phyloP scores from a whole-genome alignment of 345 rosid genomes.

The Euphorbia lathyris region DNA sequence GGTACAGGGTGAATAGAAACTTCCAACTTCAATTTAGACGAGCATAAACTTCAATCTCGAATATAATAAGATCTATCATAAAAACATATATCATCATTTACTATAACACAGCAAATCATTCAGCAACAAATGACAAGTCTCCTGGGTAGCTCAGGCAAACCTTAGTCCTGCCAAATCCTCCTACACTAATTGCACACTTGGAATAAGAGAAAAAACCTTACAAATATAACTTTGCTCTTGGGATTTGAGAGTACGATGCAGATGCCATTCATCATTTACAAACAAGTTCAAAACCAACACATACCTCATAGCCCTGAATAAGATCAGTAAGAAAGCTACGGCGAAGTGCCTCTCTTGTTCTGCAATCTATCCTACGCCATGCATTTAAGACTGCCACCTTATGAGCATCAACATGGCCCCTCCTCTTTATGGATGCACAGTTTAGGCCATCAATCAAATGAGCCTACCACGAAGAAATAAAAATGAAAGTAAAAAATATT shows the following conservation, averaged over 20 bases:
- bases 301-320: constrained; percentile 78
- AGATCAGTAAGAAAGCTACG: constrained; percentile 85
- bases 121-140: neutral
- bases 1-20: neutral
- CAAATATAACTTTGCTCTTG: neutral
- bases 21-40: neutral
- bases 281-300: neutral
- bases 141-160: neutral
- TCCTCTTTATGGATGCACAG: constrained; percentile 42
- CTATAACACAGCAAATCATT: neutral
- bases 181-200: neutral
- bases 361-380: constrained; percentile 72
- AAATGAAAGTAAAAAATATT: constrained; percentile 11
- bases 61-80: neutral
- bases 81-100: neutral
- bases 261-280: neutral
- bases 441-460: constrained; percentile 49
- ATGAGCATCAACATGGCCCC: constrained; percentile 55
- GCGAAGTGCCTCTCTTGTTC: constrained; percentile 88
- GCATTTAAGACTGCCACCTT: constrained; percentile 71
- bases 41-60: neutral
- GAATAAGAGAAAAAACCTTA: neutral
- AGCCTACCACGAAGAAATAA: constrained; percentile 47
- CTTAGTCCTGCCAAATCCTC: neutral
- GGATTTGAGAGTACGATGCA: neutral